Conservation (phyloP, 2,329 filamentous ascomycete species). For the Laburnicola sp. region DNA sequence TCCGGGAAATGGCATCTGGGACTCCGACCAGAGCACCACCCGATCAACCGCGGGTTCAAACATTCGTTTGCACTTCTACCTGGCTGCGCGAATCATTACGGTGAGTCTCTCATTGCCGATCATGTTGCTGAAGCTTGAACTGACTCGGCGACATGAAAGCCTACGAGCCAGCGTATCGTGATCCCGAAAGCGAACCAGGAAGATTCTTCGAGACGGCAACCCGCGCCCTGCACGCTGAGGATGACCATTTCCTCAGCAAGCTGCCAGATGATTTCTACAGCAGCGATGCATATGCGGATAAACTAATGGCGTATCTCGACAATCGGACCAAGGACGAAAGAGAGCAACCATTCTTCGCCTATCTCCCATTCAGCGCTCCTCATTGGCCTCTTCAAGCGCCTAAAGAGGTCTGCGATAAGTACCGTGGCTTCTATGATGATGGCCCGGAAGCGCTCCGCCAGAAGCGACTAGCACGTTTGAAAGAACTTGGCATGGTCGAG, state of each 20-base stretch:
- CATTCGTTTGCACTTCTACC: conserved; percentile 15
- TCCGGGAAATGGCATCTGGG: conserved; percentile 22
- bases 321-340: conserved; percentile 16
- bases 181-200: conserved; percentile 6
- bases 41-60: conserved; percentile 15
- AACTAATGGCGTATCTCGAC: conserved; percentile 31
- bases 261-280: conserved; percentile 33
- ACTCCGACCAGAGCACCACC: conserved; percentile 13
- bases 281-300: conserved; percentile 35
- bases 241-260: conserved; percentile 9
- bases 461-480: conserved; percentile 25
- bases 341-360: conserved; percentile 35
- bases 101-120: background rate
- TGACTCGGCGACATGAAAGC: no score
- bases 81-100: conserved; percentile 42
- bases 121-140: no score
- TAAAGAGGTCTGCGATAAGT: conserved; percentile 22
- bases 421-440: conserved; percentile 29
- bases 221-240: conserved; percentile 2
- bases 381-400: conserved; percentile 39
- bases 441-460: conserved; percentile 29
- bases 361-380: conserved; percentile 34
- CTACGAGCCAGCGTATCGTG: conserved; percentile 31
- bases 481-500: conserved; percentile 20
- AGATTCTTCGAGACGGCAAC: conserved; percentile 7